These are phyloP conservation scores for Stagonosporopsis cucurbitacearum DNA, from an alignment of 2,329 filamentous ascomycete species.

Conservation along the genomic window DNA sequence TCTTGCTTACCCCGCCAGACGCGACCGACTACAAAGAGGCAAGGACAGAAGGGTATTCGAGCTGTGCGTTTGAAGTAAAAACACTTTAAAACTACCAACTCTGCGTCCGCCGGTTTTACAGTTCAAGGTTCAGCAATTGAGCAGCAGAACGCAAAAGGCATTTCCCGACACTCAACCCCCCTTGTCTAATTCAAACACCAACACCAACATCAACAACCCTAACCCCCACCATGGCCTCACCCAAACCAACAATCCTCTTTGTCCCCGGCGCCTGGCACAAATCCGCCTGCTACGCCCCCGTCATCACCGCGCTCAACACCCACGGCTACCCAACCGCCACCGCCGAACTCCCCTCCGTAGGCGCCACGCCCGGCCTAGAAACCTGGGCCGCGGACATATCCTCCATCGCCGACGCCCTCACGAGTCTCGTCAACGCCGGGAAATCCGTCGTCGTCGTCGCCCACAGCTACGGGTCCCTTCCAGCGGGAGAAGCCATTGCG, in stretches of 20 bases:
- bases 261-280: conserved; percentile 15
- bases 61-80: too few species aligned
- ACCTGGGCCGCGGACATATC: neutral
- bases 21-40: neutral
- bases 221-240: neutral
- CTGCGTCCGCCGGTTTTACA: too few species aligned
- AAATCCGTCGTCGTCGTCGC: neutral
- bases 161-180: neutral
- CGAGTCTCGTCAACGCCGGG: neutral
- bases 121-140: too few species aligned
- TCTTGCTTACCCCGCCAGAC: neutral
- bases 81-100: neutral
- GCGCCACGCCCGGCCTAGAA: neutral
- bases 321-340: conserved; percentile 2
- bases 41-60: too few species aligned
- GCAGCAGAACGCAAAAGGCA: too few species aligned
- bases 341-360: neutral
- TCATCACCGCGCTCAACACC: neutral
- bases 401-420: neutral
- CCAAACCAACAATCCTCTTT: conserved; percentile 9
- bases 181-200: neutral
- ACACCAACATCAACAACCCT: neutral
- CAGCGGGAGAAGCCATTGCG: neutral
- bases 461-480: conserved; percentile 6
- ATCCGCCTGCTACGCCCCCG: neutral